These are phyloP conservation scores for Astrephomene gubernaculifera DNA, from an alignment of 139 green algal species.

Conservation along the genomic window DNA sequence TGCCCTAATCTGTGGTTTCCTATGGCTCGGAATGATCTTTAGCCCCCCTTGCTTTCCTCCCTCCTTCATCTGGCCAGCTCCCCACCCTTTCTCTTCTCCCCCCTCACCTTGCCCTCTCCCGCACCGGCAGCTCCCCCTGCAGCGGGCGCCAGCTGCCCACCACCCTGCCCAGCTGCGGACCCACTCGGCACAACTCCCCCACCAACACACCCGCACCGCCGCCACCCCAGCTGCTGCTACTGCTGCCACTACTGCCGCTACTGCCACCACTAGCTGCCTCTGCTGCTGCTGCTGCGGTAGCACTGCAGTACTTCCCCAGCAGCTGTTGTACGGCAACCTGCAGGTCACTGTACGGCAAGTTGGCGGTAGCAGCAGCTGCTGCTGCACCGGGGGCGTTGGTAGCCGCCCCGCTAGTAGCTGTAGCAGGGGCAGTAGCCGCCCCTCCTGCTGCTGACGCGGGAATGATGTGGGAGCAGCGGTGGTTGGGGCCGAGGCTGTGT, in stretches of 20 bases:
- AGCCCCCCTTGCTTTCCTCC: no score
- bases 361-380: neutral
- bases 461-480: constrained; percentile 21
- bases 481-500: constrained; percentile 28
- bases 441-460: no score
- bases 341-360: neutral
- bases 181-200: neutral
- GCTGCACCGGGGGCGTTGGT: neutral
- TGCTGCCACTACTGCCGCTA: neutral
- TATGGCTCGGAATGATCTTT: no score
- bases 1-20: no score
- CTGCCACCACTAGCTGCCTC: no score
- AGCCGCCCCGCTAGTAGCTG: neutral
- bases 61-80: no score
- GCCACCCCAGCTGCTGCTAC: neutral
- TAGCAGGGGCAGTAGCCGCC: neutral
- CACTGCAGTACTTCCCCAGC: neutral
- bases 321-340: neutral
- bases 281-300: constrained; percentile 11
- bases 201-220: neutral
- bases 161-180: neutral
- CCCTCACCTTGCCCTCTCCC: constrained; percentile 13
- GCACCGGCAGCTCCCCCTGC: constrained; percentile 1
- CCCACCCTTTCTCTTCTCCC: no score
- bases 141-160: constrained; percentile 5